Evolutionary conservation across 208 protist genomes (phyloP), one percentile per base, ranked within the genome.

Genomic region (Crithidia brevicula): DNA sequence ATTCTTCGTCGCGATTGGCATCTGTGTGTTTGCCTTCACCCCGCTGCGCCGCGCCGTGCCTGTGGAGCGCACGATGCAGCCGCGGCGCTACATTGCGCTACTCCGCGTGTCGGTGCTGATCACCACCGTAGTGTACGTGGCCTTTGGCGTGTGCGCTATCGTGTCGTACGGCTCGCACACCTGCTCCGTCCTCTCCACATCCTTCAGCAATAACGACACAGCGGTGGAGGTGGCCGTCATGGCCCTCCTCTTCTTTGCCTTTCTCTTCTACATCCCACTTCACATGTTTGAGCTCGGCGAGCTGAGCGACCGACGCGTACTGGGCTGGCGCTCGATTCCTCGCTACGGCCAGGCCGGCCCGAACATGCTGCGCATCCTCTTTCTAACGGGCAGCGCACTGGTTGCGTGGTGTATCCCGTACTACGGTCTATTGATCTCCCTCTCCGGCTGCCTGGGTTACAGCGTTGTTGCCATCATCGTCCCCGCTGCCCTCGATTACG

Each of bases 201-300:
- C 79, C 51, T 72, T 84, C 43, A 30, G 34, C 64, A 46, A 62
- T 36, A 31, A 65, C 54, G 27, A 72, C 58, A 64, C 63, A 33
- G 10, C 50, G 1, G 54, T 77, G 27, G 74, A 80, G 74, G 46
- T 73, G 10, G 79, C 68, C 4, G 63, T 72, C 57, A 64, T 71
- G 40, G 59, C 74, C 34, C 62, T 84, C 7, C 72, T 84, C 62
- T 84, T 84, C 74, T 69, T 84, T 33, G 69, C 73, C 33, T 81
- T 78, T 49, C 36, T 84, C n/a, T 74, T 67, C 18, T 71, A 81
- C 67, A 77, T 84, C 62, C 79, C 79, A 4, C 64, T 71, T 42
- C 16, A 61, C 25, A 69, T 79, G 28, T 84, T 84, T 57, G 64
- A 51, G 31, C 38, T 84, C 8, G 73, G 59, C 8, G 79, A 84